Base-by-base conservation (phyloP, 208 protist species). In the Acanthamoeba royreba region DNA sequence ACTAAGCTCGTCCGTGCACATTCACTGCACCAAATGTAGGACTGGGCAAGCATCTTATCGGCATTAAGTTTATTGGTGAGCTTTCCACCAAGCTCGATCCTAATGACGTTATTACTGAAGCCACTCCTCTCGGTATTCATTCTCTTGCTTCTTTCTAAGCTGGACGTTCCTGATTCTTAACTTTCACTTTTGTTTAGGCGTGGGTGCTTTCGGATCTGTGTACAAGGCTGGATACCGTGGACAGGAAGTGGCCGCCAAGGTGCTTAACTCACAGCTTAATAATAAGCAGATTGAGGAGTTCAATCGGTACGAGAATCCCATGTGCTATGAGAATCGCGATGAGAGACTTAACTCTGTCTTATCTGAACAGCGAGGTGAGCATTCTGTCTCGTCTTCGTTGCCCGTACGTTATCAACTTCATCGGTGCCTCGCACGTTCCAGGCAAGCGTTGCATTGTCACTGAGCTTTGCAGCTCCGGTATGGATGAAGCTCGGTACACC, bases 231-330 rank as follows among this genome's bases (percentile, higher is more conserved):
- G 45, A 8, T 91, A 91, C 25, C 85, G 85, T 0, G 85, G 85
- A 4, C 85, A 91, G 85, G 85, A 91, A 43, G 85, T 91, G 33
- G 85, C 85, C 13, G 85, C 85, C 4, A 91, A 91, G 85, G 25
- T 91, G 22, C 85, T 91, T 13, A 91, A 91, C 85, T 69, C 49
- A 25, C 85, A 91, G 49, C 38, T 91, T 45, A 0, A 69, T 52
- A n/a, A 33, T 8, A 91, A 72, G 55, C 85, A 91, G 55, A 46
- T 91, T 25, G 85, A 91, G 15, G 85, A 91, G 40, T 91, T 91
- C 52, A 63, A 91, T 33, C 17, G 55, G 85, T 91, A 13, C 38
- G 0, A 28, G 3, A 13, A 4, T 35, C n/a, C n/a, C n/a, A n/a
- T n/a, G n/a, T n/a, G n/a, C n/a, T n/a, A n/a, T n/a, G n/a, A n/a